phyloP scores from a whole-genome alignment of 2,329 filamentous ascomycete genomes.

The Paraconiothyrium brasiliense region DNA sequence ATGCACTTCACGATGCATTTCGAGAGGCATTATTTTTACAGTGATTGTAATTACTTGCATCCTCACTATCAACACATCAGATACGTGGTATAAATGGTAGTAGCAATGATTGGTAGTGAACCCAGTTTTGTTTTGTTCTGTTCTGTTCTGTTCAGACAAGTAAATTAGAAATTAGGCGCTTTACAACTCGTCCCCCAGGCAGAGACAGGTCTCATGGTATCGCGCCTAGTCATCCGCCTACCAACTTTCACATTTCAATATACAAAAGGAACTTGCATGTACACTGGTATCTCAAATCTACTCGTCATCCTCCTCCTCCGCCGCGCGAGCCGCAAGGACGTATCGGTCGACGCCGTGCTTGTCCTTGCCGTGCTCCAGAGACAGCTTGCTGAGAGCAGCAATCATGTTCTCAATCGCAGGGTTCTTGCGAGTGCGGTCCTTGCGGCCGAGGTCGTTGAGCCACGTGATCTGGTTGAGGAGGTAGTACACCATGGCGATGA shows the following conservation, averaged over 20 bases:
- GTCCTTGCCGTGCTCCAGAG: conserved; percentile 67
- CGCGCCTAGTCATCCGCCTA: neutral
- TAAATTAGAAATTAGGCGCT: conserved; percentile 20
- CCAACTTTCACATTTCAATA: neutral
- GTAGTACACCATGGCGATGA: conserved; percentile 73
- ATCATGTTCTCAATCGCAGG: conserved; percentile 74
- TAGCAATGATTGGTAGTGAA: neutral
- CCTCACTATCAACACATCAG: too few species aligned
- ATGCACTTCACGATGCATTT: too few species aligned
- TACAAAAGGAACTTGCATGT: conserved; percentile 12
- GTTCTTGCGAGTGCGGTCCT: conserved; percentile 69
- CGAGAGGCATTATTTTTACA: too few species aligned
- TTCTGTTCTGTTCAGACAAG: conserved; percentile 8
- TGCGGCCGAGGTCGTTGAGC: conserved; percentile 70
- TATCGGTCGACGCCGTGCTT: conserved; percentile 57
- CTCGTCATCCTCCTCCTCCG: conserved; percentile 60
- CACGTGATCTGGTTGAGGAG: conserved; percentile 67
- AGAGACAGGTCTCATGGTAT: neutral
- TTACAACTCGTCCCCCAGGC: neutral
- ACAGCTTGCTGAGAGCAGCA: conserved; percentile 70
- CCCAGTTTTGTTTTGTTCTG: neutral
- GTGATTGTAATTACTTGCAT: neutral
- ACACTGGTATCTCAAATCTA: conserved; percentile 27
- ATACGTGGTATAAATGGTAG: too few species aligned
- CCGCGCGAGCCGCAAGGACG: conserved; percentile 54